phyloP scores from a whole-genome alignment of 2,329 filamentous ascomycete genomes.

The Teratosphaeria destructans region DNA sequence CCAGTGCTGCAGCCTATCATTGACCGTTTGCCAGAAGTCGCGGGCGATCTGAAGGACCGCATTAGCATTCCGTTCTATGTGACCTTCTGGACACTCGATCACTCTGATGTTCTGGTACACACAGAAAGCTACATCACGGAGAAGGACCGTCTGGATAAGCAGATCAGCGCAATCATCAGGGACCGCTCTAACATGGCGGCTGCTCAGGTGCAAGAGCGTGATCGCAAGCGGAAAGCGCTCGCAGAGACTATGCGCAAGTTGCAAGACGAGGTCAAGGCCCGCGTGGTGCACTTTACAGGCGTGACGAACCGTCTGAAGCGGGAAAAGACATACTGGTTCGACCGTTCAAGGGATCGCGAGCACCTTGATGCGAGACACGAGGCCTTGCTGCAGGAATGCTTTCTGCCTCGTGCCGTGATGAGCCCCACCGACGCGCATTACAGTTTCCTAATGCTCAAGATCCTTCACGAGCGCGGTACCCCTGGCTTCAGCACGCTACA shows the following conservation, averaged over 20 bases:
- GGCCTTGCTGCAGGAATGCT: slow-evolving; percentile 75
- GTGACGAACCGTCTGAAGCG: slow-evolving; percentile 60
- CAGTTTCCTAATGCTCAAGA: slow-evolving; percentile 74
- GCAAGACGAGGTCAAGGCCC: slow-evolving; percentile 61
- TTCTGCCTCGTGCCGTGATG: slow-evolving; percentile 76
- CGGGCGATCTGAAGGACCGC: slow-evolving; percentile 55
- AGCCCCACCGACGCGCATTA: slow-evolving; percentile 84
- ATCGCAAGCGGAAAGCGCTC: slow-evolving; percentile 59
- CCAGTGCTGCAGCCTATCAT: slow-evolving; percentile 66
- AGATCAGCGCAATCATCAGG: slow-evolving; percentile 52
- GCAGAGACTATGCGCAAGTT: slow-evolving; percentile 59
- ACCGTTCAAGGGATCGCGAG: slow-evolving; percentile 38
- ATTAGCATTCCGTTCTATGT: slow-evolving; percentile 75
- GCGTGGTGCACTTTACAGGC: slow-evolving; percentile 56
- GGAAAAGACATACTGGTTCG: slow-evolving; percentile 72
- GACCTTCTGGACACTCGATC: slow-evolving; percentile 83
- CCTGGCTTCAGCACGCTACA: slow-evolving; percentile 80
- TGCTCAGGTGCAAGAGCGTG: slow-evolving; percentile 54
- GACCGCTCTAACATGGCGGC: slow-evolving; percentile 65
- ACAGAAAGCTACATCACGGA: slow-evolving; percentile 69
- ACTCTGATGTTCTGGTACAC: slow-evolving; percentile 71
- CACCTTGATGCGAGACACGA: slow-evolving; percentile 61
- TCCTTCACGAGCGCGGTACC: slow-evolving; percentile 73
- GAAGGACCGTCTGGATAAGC: slow-evolving; percentile 55
- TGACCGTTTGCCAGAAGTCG: slow-evolving; percentile 50